Evolutionary conservation across 164 flowering plant genomes (phyloP).

Genomic region (Piper betle): DNA sequence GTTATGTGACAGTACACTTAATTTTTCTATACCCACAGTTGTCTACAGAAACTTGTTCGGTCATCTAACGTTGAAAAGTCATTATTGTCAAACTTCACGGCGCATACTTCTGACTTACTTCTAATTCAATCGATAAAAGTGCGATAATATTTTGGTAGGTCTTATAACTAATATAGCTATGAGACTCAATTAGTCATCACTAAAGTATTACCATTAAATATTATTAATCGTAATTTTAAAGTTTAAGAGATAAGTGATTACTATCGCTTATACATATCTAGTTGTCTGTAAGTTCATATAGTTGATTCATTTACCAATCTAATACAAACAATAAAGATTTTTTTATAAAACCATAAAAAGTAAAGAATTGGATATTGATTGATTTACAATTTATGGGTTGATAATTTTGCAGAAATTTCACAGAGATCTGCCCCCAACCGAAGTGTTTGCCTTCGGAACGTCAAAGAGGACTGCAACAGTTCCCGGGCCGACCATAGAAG

Average conservation of each 20-base stretch:
- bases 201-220: neutral
- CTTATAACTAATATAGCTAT: neutral
- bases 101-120: neutral
- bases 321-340: neutral
- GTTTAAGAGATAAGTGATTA: neutral
- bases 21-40: neutral
- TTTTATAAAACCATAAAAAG: neutral
- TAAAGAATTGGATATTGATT: neutral
- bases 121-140: neutral
- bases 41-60: neutral
- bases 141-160: neutral
- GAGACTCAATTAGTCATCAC: too few species aligned
- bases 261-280: neutral
- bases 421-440: constrained; percentile 37
- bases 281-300: too few species aligned
- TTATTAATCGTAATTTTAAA: neutral
- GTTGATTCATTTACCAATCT: too few species aligned
- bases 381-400: neutral
- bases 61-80: neutral
- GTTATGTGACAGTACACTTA: neutral
- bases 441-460: constrained; percentile 43
- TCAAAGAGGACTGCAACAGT: constrained; percentile 25
- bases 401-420: constrained; percentile 64
- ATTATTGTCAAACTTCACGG: neutral
- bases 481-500: constrained; percentile 53